Conservation (phyloP, 805 yeast species). For the Metschnikowia cerradonensis region DNA sequence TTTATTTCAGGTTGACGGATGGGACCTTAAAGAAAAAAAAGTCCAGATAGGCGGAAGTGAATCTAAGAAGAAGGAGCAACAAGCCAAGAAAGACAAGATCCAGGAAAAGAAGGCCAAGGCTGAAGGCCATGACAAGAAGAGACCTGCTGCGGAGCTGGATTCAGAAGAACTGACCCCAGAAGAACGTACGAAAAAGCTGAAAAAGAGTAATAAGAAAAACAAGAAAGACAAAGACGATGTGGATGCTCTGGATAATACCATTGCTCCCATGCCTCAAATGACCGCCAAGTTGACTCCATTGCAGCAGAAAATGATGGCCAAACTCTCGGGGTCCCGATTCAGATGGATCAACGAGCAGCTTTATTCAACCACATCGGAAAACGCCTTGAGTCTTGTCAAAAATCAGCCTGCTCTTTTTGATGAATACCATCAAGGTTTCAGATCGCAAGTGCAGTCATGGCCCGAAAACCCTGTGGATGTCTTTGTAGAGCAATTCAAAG, state of each 20-base stretch:
- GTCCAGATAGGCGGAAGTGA: constrained; percentile 45
- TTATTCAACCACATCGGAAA: constrained; percentile 79
- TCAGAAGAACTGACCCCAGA: not conserved
- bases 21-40: constrained; percentile 58
- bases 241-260: constrained; percentile 6
- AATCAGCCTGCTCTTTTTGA: constrained; percentile 86
- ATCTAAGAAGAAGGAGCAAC: constrained; percentile 25
- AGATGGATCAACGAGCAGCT: constrained; percentile 97
- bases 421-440: constrained; percentile 93
- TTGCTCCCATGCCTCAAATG: constrained; percentile 15
- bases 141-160: constrained; percentile 3
- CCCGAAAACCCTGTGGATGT: constrained; percentile 98
- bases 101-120: constrained; percentile 9
- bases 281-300: constrained; percentile 68
- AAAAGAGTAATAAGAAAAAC: not conserved
- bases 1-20: constrained; percentile 75
- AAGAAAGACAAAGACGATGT: not conserved
- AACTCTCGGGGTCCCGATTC: constrained; percentile 90
- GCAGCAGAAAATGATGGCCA: constrained; percentile 94
- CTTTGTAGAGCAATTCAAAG: constrained; percentile 67
- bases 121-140: constrained; percentile 8
- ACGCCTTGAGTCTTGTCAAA: constrained; percentile 67
- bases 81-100: constrained; percentile 10
- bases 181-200: not conserved
- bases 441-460: constrained; percentile 94